Evolutionary conservation across 352 stramenopile genomes (phyloP).

Genomic region (Peronospora destructor): DNA sequence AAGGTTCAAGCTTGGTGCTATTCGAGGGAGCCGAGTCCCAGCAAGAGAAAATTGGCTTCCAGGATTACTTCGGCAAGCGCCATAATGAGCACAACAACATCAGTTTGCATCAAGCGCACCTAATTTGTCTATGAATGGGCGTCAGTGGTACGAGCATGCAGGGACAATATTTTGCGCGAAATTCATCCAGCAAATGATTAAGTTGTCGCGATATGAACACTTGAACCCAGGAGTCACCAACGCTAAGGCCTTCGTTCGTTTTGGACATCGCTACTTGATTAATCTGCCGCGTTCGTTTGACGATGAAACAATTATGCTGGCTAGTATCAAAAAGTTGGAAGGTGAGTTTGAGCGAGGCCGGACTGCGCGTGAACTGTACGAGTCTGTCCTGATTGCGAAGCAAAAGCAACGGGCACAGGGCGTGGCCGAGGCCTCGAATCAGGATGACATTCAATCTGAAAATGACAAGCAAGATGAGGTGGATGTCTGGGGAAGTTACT

Average conservation of each 20-base stretch:
- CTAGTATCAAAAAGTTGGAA: conserved; percentile 70
- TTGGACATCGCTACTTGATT: conserved; percentile 78
- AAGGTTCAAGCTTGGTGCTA: conserved; percentile 57
- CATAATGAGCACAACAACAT: conserved; percentile 50
- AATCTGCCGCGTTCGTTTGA: conserved; percentile 72
- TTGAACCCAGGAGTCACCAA: conserved; percentile 39
- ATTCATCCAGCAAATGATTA: conserved; percentile 79
- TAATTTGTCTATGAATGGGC: conserved; percentile 64
- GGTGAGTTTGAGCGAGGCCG: conserved; percentile 71
- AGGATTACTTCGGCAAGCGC: conserved; percentile 52
- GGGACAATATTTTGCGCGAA: conserved; percentile 52
- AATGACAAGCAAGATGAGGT: conserved; percentile 5
- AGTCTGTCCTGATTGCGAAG: conserved; percentile 61
- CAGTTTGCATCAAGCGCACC: conserved; percentile 57
- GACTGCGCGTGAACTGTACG: conserved; percentile 60
- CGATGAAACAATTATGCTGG: conserved; percentile 58
- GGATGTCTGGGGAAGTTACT: conserved; percentile 12
- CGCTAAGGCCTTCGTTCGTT: conserved; percentile 62
- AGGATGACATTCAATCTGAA: not conserved
- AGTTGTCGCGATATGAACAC: conserved; percentile 57
- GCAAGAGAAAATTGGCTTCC: conserved; percentile 57
- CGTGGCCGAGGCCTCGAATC: not conserved
- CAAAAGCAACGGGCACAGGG: conserved; percentile 28
- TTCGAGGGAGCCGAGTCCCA: conserved; percentile 67
- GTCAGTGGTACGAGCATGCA: conserved; percentile 62